Evolutionary conservation across 306 rosid species (phyloP), one percentile per base, ranked within the genome.

Genomic region (Mimosa bimucronata): DNA sequence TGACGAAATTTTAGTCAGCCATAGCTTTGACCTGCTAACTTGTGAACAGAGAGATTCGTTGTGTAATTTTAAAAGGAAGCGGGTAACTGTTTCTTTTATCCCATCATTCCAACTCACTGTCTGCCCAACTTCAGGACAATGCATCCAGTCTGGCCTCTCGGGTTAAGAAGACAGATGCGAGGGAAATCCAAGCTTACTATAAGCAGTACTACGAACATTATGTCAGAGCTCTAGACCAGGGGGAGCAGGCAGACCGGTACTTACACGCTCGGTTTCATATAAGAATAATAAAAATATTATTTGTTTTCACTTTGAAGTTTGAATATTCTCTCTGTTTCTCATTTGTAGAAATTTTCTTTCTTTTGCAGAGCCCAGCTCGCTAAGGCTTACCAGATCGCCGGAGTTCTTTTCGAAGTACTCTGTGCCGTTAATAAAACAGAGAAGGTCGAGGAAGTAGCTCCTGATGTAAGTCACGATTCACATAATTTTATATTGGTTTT

Each of bases 381-480:
- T 14, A 95, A 95, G 85, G 97, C 98, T 80, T 95, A 95, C 86
- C 94, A 89, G 83, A 91, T 97, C 0, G 97, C 97, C 5, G 97
- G 97, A 48, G 97, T 92, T 77, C 98, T 92, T 74, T 94, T 94
- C 74, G 98, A 94, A 90, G 98, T 94, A 81, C 97, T 92, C 62
- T 94, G 98, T 64, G 98, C 95, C 1, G 98, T 94, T 75, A 94
- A 94, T 82, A 92, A 94, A 90, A 88, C 95, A 19, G 98, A 92
- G 90, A 92, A 94, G 83, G 97, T 91, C 46, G 98, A 94, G 83
- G 98, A 94, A 87, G 98, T 94, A 66, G 97, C 98, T 80, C 98
- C 98, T 11, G 98, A 94, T 97, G 98, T 92, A 57, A 79, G 92
- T 84, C 76, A 50, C 38, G 18, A 61, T 82, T 57, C 21, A 60